A percentile compares a stretch with the other conserved stretches of the same genome.
Evolutionary conservation across 179 eudicot species (phyloP).

Genomic region (Drosera spatulata): DNA sequence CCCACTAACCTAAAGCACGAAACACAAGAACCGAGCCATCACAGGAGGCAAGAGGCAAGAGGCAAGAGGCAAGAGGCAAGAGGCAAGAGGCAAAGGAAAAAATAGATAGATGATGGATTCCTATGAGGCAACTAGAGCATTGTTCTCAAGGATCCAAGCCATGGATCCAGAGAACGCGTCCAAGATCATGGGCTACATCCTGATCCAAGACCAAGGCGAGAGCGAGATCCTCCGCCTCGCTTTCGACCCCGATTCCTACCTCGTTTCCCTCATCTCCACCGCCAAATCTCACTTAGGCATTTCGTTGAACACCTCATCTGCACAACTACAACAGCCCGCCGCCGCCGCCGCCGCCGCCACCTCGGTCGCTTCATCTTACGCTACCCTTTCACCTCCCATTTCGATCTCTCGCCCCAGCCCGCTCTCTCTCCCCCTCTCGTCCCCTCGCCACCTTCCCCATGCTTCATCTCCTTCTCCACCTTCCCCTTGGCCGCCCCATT

Average conservation of each 20-base stretch:
- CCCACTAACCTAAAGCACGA: too few species aligned
- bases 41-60: too few species aligned
- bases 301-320: slow-evolving; percentile 36
- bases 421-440: too few species aligned
- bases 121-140: slow-evolving; percentile 49
- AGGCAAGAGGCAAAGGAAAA: too few species aligned
- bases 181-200: slow-evolving; percentile 58
- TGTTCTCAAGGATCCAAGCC: slow-evolving; percentile 44
- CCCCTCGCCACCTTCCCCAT: too few species aligned
- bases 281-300: slow-evolving; percentile 49
- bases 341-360: too few species aligned
- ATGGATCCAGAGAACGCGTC: slow-evolving; percentile 79
- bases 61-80: too few species aligned
- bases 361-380: too few species aligned
- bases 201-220: slow-evolving; percentile 50
- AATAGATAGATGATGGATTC: slow-evolving; percentile 20
- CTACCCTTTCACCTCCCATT: too few species aligned
- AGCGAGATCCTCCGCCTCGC: slow-evolving; percentile 71
- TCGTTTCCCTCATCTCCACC: slow-evolving; percentile 35
- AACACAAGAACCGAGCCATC: too few species aligned
- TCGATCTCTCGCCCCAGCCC: too few species aligned
- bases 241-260: slow-evolving; percentile 39
- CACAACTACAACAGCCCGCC: slow-evolving; percentile 13
- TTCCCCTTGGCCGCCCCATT: slow-evolving; percentile 31
- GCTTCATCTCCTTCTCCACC: not conserved